Conservation (phyloP, 768 basidiomycete genomes). For the Imleria badia region DNA sequence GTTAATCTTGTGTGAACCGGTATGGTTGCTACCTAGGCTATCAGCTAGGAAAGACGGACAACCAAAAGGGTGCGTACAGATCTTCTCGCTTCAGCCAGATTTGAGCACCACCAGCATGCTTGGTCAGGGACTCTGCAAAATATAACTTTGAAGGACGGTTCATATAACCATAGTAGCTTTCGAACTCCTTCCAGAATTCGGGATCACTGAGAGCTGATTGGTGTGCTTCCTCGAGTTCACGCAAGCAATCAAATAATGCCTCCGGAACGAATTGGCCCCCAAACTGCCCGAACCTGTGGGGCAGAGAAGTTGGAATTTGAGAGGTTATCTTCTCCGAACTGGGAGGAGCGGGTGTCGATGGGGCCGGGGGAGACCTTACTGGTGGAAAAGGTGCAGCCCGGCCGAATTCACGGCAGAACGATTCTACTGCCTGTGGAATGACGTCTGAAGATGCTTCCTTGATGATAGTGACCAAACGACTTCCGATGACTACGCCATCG, state of each 20-base stretch:
- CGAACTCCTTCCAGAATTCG: slow-evolving; percentile 89
- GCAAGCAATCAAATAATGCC: slow-evolving; percentile 87
- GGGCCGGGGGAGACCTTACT: not conserved
- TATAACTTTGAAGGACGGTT: slow-evolving; percentile 93
- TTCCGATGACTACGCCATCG: slow-evolving; percentile 94
- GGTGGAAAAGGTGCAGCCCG: slow-evolving; percentile 37
- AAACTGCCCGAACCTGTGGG: slow-evolving; percentile 89
- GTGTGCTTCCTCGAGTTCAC: slow-evolving; percentile 90
- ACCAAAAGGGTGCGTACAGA: slow-evolving; percentile 47
- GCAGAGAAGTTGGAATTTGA: slow-evolving; percentile 51
- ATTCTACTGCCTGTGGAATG: slow-evolving; percentile 56
- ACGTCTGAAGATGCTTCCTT: slow-evolving; percentile 55
- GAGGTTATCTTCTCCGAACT: slow-evolving; percentile 7
- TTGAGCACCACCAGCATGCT: slow-evolving; percentile 86
- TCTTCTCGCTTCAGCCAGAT: slow-evolving; percentile 99
- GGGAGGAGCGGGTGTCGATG: not conserved
- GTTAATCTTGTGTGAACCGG: slow-evolving; percentile 99
- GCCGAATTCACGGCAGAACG: slow-evolving; percentile 71
- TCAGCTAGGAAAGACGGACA: slow-evolving; percentile 2
- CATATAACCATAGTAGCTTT: slow-evolving; percentile 87
- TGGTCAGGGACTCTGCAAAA: slow-evolving; percentile 86
- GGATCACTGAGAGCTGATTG: slow-evolving; percentile 85
- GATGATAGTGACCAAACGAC: slow-evolving; percentile 78
- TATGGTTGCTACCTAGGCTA: slow-evolving; percentile 73
- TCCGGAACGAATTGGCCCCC: slow-evolving; percentile 99